Evolutionary conservation across 2,329 filamentous ascomycete species (phyloP).

Genomic region (Fusarium sp.): DNA sequence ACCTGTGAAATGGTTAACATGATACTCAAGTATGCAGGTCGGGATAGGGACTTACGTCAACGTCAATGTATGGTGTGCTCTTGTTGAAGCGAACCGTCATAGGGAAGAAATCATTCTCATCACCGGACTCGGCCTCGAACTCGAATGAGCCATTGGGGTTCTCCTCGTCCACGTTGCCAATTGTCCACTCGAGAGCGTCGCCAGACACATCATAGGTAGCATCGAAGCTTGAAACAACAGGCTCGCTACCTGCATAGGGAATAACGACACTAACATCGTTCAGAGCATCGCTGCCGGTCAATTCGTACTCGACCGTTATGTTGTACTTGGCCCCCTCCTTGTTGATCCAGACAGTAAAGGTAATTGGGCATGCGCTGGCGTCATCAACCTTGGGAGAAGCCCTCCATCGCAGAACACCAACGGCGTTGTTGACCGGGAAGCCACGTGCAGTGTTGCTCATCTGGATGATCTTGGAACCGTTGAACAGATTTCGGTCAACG

Average conservation of each 20-base stretch:
- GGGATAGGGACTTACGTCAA: slow-evolving; percentile 76
- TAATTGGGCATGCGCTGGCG: slow-evolving; percentile 84
- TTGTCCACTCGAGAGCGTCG: slow-evolving; percentile 92
- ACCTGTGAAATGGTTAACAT: slow-evolving; percentile 56
- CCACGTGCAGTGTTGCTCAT: slow-evolving; percentile 87
- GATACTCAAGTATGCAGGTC: background rate
- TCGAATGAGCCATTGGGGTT: slow-evolving; percentile 91
- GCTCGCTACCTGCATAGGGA: slow-evolving; percentile 86
- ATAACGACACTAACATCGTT: slow-evolving; percentile 89
- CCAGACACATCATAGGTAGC: slow-evolving; percentile 93
- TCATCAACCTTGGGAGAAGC: slow-evolving; percentile 84
- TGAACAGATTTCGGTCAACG: slow-evolving; percentile 90
- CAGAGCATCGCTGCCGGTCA: slow-evolving; percentile 80
- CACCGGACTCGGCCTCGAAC: slow-evolving; percentile 87
- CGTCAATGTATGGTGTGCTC: slow-evolving; percentile 85
- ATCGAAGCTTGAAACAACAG: slow-evolving; percentile 90
- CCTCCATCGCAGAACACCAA: slow-evolving; percentile 93
- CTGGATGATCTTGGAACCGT: slow-evolving; percentile 83
- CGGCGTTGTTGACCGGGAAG: slow-evolving; percentile 93
- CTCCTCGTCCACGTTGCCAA: slow-evolving; percentile 84
- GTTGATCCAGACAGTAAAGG: slow-evolving; percentile 98
- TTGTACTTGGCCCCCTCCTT: slow-evolving; percentile 85
- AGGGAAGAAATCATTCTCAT: slow-evolving; percentile 97
- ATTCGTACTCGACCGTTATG: slow-evolving; percentile 94
- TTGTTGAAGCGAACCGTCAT: slow-evolving; percentile 94